Evolutionary conservation across 768 basidiomycete genomes (phyloP).

Genomic region (Xerocomus potaroensis): DNA sequence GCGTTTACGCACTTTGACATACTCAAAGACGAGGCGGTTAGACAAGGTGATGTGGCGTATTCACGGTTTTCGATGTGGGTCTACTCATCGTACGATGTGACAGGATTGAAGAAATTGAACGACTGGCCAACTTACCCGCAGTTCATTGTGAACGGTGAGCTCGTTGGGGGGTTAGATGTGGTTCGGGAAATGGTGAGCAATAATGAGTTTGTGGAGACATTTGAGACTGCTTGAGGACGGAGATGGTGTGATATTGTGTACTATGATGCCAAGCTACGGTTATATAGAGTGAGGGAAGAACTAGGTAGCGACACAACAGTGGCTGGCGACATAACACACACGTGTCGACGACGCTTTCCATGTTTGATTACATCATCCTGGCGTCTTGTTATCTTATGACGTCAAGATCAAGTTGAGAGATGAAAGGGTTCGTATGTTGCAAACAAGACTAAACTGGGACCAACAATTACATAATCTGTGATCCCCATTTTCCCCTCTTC

Average conservation of each 20-base stretch:
- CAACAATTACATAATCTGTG: neutral
- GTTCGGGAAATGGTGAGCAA: constrained; percentile 81
- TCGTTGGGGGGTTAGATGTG: constrained; percentile 94
- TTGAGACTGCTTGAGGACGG: constrained; percentile 4
- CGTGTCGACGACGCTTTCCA: too few species aligned
- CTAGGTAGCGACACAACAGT: too few species aligned
- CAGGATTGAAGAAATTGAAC: constrained; percentile 72
- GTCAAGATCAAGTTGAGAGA: constrained; percentile 22
- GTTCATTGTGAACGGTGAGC: constrained; percentile 82
- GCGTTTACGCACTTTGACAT: constrained; percentile 81
- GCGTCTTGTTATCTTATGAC: constrained; percentile 13
- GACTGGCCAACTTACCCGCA: constrained; percentile 92
- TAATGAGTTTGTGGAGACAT: constrained; percentile 65
- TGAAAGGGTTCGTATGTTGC: neutral
- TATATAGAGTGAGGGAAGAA: neutral
- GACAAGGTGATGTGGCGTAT: constrained; percentile 54
- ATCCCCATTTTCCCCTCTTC: neutral
- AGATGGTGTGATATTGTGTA: neutral
- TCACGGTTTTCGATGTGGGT: neutral
- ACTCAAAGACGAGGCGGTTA: constrained; percentile 70
- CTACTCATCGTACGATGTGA: constrained; percentile 5
- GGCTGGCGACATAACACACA: too few species aligned
- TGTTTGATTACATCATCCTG: neutral
- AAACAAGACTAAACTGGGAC: constrained; percentile 12
- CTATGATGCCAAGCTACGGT: neutral